Conservation (phyloP, 1,284 basidiomycete genomes). For the Pholiota adiposa region DNA sequence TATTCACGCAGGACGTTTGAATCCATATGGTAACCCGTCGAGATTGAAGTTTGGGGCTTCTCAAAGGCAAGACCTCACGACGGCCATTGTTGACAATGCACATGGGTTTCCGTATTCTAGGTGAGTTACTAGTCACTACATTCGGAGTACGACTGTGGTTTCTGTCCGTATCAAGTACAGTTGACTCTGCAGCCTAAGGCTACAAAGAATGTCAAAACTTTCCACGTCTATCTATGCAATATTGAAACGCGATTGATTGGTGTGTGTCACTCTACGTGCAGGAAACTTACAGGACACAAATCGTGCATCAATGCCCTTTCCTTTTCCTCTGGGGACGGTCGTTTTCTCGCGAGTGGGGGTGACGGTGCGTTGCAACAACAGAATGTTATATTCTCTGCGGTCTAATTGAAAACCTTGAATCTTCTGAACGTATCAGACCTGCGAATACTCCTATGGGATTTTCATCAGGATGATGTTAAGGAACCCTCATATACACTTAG, state of each 20-base stretch:
- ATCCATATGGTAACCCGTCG: not conserved
- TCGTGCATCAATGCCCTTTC: conserved; percentile 75
- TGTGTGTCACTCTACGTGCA: conserved; percentile 28
- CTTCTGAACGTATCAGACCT: conserved; percentile 50
- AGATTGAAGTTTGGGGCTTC: not conserved
- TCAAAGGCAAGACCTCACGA: conserved; percentile 17
- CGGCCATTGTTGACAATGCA: conserved; percentile 22
- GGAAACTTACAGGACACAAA: conserved; percentile 61
- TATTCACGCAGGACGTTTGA: not conserved
- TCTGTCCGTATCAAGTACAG: too few relatives aligned
- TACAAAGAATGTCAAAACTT: too few relatives aligned
- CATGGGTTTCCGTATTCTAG: conserved; percentile 51
- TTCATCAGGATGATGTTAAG: conserved; percentile 62
- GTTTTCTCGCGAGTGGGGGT: conserved; percentile 77
- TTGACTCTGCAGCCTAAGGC: too few relatives aligned
- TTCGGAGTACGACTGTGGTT: too few relatives aligned
- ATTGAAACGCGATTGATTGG: not conserved
- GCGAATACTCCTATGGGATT: conserved; percentile 68
- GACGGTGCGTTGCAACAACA: conserved; percentile 54
- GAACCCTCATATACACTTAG: conserved; percentile 49
- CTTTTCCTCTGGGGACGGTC: conserved; percentile 63
- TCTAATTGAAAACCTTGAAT: not conserved
- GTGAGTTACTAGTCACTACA: conserved; percentile 37
- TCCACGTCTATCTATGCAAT: too few relatives aligned
- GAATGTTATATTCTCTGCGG: not conserved